Percentiles rank a stretch among this genome's conserved stretches.
These are phyloP conservation scores for Aspergillus aculeatinus DNA, from an alignment of 2,329 filamentous ascomycete genomes.

Conservation along the genomic window DNA sequence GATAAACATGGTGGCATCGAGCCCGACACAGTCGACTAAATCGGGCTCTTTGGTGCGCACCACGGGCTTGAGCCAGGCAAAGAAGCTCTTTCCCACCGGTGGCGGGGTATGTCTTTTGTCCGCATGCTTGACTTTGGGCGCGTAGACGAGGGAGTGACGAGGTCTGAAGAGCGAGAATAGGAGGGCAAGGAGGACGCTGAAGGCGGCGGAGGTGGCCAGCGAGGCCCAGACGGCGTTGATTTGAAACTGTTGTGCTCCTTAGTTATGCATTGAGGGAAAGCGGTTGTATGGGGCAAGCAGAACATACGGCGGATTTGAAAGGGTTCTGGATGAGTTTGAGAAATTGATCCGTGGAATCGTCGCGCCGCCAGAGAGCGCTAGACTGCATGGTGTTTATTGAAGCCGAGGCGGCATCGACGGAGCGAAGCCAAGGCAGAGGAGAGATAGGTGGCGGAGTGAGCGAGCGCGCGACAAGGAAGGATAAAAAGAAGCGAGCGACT, in stretches of 20 bases:
- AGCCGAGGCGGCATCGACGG: constrained; percentile 19
- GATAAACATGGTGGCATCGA: constrained; percentile 90
- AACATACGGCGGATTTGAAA: constrained; percentile 44
- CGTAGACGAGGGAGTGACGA: constrained; percentile 89
- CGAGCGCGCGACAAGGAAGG: not conserved
- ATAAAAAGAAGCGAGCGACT: not conserved
- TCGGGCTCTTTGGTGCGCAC: constrained; percentile 74
- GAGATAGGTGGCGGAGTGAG: constrained; percentile 13
- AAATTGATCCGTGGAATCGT: constrained; percentile 38
- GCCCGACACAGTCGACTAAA: constrained; percentile 76
- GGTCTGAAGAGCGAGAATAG: constrained; percentile 87
- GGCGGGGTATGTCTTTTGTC: constrained; percentile 89
- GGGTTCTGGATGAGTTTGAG: constrained; percentile 47
- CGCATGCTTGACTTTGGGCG: constrained; percentile 87
- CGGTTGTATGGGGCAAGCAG: not conserved
- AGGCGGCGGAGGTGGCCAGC: constrained; percentile 73
- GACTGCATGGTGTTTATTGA: constrained; percentile 27
- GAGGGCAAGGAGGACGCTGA: constrained; percentile 71
- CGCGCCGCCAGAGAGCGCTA: constrained; percentile 26
- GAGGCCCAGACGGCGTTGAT: constrained; percentile 71
- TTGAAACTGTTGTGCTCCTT: constrained; percentile 46
- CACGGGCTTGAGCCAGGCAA: constrained; percentile 81
- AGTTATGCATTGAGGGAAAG: constrained; percentile 7
- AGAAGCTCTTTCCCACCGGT: constrained; percentile 78
- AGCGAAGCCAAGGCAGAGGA: constrained; percentile 11